Evolutionary conservation across 768 basidiomycete genomes (phyloP).

Genomic region (Tulasnella sp.): DNA sequence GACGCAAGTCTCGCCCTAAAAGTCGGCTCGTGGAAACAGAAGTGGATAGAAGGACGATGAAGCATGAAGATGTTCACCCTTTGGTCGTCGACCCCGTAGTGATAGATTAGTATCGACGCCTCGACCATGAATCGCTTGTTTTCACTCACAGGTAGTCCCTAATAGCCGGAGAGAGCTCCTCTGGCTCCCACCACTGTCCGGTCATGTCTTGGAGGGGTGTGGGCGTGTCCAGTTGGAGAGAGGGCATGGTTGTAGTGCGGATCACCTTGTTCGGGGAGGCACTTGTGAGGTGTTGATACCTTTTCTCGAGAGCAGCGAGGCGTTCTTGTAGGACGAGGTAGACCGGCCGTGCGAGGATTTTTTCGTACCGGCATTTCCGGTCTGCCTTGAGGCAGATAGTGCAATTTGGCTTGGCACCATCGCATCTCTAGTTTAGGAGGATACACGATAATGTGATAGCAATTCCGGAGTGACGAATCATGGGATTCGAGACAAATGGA

Average conservation of each 20-base stretch:
- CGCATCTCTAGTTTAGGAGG: neutral
- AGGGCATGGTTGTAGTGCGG: neutral
- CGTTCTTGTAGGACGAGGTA: constrained; percentile 20
- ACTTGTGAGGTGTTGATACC: neutral
- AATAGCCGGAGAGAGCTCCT: constrained; percentile 1
- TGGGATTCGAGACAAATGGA: neutral
- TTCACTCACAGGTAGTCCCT: constrained; percentile 1
- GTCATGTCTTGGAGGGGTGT: neutral
- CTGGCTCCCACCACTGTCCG: constrained; percentile 15
- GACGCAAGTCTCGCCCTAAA: neutral
- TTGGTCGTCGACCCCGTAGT: neutral
- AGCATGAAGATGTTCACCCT: constrained; percentile 13
- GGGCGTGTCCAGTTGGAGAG: neutral
- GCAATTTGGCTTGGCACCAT: constrained; percentile 16
- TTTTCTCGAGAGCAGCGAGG: neutral
- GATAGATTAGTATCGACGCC: neutral
- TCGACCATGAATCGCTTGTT: neutral
- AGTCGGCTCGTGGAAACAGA: constrained; percentile 8
- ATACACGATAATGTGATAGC: neutral
- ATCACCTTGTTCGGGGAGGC: neutral
- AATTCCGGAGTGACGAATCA: neutral
- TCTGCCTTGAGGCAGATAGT: neutral
- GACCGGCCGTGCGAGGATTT: constrained; percentile 6
- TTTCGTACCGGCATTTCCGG: constrained; percentile 20
- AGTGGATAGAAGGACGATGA: neutral